phyloP scores from a whole-genome alignment of 176 grass and related monocot species.

The Zizania latifolia region DNA sequence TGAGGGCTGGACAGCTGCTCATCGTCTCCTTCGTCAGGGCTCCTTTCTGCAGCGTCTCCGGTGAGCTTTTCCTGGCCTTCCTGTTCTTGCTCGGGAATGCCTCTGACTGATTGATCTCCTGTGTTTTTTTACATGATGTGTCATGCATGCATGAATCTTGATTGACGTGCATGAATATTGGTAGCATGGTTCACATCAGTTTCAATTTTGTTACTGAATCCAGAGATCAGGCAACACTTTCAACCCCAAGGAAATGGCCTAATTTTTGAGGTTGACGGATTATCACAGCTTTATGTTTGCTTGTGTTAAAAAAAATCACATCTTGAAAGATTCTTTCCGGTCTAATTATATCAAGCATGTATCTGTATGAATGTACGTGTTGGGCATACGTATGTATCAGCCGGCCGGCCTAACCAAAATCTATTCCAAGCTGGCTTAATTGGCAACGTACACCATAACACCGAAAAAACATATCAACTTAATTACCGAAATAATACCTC shows the following conservation, averaged over 20 bases:
- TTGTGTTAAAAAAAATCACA: background rate
- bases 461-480: background rate
- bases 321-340: background rate
- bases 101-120: slow-evolving; percentile 60
- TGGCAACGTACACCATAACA: background rate
- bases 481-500: background rate
- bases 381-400: background rate
- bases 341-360: background rate
- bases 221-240: background rate
- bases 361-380: background rate
- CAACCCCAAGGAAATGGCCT: background rate
- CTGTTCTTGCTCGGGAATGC: slow-evolving; percentile 37
- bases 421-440: background rate
- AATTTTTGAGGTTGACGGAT: background rate
- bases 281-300: background rate
- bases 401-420: background rate
- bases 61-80: slow-evolving; percentile 45
- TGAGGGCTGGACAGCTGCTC: slow-evolving; percentile 41
- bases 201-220: background rate
- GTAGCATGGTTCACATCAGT: background rate
- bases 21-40: slow-evolving; percentile 24
- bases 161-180: background rate
- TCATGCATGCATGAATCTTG: background rate
- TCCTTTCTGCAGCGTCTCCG: slow-evolving; percentile 2
- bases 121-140: slow-evolving; percentile 8